These are phyloP conservation scores for Eremochloa ophiuroides DNA, from an alignment of 176 grass and related monocot species.

Conservation along the genomic window DNA sequence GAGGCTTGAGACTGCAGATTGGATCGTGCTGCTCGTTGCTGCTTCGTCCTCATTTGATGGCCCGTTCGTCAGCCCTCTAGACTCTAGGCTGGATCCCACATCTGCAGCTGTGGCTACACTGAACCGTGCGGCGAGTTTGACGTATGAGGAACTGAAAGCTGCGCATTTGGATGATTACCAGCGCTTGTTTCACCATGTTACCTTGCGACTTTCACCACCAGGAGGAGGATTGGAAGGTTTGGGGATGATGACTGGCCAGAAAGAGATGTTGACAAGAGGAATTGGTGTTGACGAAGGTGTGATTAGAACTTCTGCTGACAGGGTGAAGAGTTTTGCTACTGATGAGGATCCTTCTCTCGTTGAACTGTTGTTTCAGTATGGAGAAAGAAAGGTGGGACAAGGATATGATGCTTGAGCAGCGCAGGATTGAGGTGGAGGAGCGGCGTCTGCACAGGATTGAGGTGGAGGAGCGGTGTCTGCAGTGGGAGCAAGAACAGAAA, in stretches of 20 bases:
- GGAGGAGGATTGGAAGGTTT: background rate
- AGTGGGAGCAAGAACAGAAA: no score
- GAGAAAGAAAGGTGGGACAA: no score
- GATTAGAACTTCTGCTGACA: slow-evolving; percentile 54
- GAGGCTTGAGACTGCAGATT: slow-evolving; percentile 64
- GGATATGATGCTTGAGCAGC: no score
- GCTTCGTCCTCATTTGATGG: slow-evolving; percentile 63
- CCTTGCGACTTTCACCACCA: slow-evolving; percentile 40
- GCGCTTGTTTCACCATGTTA: slow-evolving; percentile 60
- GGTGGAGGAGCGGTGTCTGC: no score
- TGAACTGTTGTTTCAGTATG: slow-evolving; percentile 78
- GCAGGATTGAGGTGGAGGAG: no score
- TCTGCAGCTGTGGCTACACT: slow-evolving; percentile 34
- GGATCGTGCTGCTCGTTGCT: slow-evolving; percentile 50
- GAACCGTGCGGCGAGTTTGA: slow-evolving; percentile 36
- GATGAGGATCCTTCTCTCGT: slow-evolving; percentile 76
- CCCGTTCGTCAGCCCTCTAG: slow-evolving; percentile 53
- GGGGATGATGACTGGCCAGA: background rate
- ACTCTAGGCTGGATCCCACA: slow-evolving; percentile 59
- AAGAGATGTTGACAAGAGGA: background rate
- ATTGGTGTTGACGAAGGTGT: background rate
- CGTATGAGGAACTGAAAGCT: slow-evolving; percentile 50
- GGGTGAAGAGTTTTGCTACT: slow-evolving; percentile 54
- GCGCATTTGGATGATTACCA: slow-evolving; percentile 84
- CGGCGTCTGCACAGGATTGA: no score